Conservation (phyloP, 2,329 filamentous ascomycete species). For the Esteya vermicola region DNA sequence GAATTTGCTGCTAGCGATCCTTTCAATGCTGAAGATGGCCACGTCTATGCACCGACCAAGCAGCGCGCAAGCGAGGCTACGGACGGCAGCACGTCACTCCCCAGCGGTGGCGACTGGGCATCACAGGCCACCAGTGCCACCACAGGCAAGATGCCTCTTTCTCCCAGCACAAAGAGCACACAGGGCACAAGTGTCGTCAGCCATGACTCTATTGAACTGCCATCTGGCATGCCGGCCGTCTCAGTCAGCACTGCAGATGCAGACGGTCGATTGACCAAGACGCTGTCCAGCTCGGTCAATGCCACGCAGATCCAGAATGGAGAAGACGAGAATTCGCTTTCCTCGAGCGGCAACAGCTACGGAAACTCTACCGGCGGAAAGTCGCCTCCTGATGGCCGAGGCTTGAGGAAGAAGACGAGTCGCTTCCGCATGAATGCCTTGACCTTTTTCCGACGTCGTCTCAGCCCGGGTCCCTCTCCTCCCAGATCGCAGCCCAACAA, state of each 20-base stretch:
- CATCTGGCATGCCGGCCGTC: slow-evolving; percentile 23
- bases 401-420: slow-evolving; percentile 47
- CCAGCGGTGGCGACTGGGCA: slow-evolving; percentile 43
- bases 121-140: slow-evolving; percentile 49
- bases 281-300: slow-evolving; percentile 11
- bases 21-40: slow-evolving; percentile 27
- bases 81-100: slow-evolving; percentile 41
- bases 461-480: slow-evolving; percentile 23
- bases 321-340: slow-evolving; percentile 20
- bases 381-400: slow-evolving; percentile 24
- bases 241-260: slow-evolving; percentile 18
- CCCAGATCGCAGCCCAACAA: slow-evolving; percentile 17
- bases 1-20: slow-evolving; percentile 36
- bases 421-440: slow-evolving; percentile 50
- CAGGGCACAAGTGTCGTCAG: slow-evolving; percentile 52
- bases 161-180: slow-evolving; percentile 51
- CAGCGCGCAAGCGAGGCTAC: slow-evolving; percentile 49
- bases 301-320: slow-evolving; percentile 17
- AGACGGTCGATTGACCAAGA: slow-evolving; percentile 17
- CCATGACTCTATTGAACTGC: slow-evolving; percentile 39
- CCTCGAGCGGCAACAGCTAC: slow-evolving; percentile 16
- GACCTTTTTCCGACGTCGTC: slow-evolving; percentile 40
- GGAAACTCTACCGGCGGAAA: slow-evolving; percentile 28
- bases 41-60: slow-evolving; percentile 24
- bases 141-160: slow-evolving; percentile 49